A percentile compares a stretch with the other conserved stretches of the same genome.
These are phyloP conservation scores for Aechmea fasciata DNA, from an alignment of 176 grass and related monocot genomes.

Conservation along the genomic window DNA sequence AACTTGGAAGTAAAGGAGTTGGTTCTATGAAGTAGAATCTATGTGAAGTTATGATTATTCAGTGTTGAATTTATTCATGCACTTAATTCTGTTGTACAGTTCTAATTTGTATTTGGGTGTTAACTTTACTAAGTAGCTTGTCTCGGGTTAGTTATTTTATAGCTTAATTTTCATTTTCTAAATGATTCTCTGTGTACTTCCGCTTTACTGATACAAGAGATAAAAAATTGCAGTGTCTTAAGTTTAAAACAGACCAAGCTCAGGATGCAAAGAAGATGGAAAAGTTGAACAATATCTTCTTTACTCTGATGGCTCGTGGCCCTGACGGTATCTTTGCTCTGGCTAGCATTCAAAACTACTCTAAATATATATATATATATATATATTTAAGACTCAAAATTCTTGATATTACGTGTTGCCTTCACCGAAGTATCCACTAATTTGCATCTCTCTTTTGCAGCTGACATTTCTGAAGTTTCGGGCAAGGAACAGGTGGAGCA, in stretches of 20 bases:
- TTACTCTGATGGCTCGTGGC: conserved; percentile 81
- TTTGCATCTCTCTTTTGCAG: conserved; percentile 26
- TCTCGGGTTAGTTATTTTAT: too few relatives aligned
- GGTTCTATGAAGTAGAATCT: background rate
- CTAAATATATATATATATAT: background rate
- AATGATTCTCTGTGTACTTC: background rate
- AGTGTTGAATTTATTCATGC: background rate
- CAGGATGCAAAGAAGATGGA: conserved; percentile 99
- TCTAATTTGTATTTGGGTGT: too few relatives aligned
- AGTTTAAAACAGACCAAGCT: conserved; percentile 95
- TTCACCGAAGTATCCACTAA: background rate
- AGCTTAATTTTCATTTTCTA: background rate
- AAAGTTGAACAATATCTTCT: conserved; percentile 91
- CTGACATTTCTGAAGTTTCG: conserved; percentile 77
- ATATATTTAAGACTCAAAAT: background rate
- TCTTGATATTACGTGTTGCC: background rate
- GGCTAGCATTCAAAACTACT: background rate
- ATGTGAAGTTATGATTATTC: background rate
- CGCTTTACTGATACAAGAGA: conserved; percentile 8
- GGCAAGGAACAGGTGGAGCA: conserved; percentile 86
- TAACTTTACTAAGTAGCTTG: too few relatives aligned
- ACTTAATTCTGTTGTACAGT: background rate
- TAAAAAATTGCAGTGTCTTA: conserved; percentile 53
- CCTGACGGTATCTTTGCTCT: conserved; percentile 51
- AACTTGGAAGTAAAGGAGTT: background rate